Conservation (phyloP, 2,329 filamentous ascomycete genomes). For the Sclerotinia subarctica region DNA sequence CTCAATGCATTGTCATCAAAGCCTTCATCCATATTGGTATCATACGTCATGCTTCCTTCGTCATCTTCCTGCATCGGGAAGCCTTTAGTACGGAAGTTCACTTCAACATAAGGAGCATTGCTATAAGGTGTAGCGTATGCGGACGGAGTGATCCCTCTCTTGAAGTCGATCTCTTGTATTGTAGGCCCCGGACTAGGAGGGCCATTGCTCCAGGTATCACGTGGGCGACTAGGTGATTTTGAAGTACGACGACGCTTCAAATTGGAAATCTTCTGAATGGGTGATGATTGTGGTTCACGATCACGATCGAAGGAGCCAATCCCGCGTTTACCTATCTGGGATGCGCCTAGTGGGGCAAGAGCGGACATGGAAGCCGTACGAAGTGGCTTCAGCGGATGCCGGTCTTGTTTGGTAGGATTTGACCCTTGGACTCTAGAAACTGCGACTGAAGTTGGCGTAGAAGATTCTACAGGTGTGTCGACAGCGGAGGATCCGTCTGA, state of each 20-base stretch:
- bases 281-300: conserved; percentile 32
- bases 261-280: conserved; percentile 17
- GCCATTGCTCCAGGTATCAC: conserved; percentile 50
- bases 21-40: conserved; percentile 32
- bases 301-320: conserved; percentile 45
- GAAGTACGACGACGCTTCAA: conserved; percentile 43
- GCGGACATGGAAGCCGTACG: conserved; percentile 54
- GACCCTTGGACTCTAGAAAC: conserved; percentile 10
- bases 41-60: conserved; percentile 31
- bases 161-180: conserved; percentile 28
- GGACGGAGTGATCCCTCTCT: conserved; percentile 54
- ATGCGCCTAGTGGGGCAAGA: conserved; percentile 42
- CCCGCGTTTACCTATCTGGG: conserved; percentile 42
- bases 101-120: conserved; percentile 47
- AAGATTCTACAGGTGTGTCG: conserved; percentile 32
- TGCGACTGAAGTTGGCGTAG: conserved; percentile 32
- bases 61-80: conserved; percentile 24
- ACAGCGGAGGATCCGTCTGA: conserved; percentile 38
- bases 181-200: conserved; percentile 34
- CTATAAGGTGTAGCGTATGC: conserved; percentile 76
- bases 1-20: conserved; percentile 29
- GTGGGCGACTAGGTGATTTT: conserved; percentile 53
- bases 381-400: conserved; percentile 44
- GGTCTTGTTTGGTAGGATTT: conserved; percentile 32
- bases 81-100: conserved; percentile 18